Evolutionary conservation across 371 early-diverging fungal species (phyloP), one percentile per base, ranked within the genome.

Genomic region (Rhizomucor miehei): DNA sequence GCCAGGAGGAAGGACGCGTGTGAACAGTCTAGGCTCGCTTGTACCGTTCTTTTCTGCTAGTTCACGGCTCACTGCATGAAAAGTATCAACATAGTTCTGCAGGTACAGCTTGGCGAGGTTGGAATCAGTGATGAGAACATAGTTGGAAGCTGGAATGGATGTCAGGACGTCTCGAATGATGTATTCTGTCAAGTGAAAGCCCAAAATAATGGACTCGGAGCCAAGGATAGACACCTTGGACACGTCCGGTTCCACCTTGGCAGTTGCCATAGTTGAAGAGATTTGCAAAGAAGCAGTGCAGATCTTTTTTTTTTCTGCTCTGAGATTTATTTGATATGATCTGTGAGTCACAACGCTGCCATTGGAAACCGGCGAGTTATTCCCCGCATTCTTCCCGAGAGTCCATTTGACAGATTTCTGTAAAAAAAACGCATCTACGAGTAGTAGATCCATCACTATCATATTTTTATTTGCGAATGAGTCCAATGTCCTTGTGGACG

Each of bases 81-180:
- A 80, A 25, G 63, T 66, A 12, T 60, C 69, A 16, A 63, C 50
- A 55, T 88, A 82, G 23, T 67, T 67, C 13, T 76, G 67, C 19
- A 93, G 81, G 63, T 97, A 94, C 37, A 91, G 62, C 14, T 76
- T 71, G 1, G 89, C 90, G 54, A 98, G 73, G 71, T 95, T 89
- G 34, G 71, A 77, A 73, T 98, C 98, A 2, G 97, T 93, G 54
- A 94, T 81, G 56, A 98, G 65, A 41, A 94, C 90, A 73, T 91
- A 93, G 62, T 89, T 87, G 19, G 93, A 92, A 6, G 88, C 82
- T n/a, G 86, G 81, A 57, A 92, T 77, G 64, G 69, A 79, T 20
- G 75, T 60, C 36, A 92, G 73, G n/a, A 93, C 73, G 56, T 95
- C 92, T 16, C 79, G 65, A 48, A 88, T 76, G 34, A 95, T 79